These are phyloP conservation scores for Sutorius australiensis DNA, from an alignment of 768 basidiomycete species.

Conservation along the genomic window DNA sequence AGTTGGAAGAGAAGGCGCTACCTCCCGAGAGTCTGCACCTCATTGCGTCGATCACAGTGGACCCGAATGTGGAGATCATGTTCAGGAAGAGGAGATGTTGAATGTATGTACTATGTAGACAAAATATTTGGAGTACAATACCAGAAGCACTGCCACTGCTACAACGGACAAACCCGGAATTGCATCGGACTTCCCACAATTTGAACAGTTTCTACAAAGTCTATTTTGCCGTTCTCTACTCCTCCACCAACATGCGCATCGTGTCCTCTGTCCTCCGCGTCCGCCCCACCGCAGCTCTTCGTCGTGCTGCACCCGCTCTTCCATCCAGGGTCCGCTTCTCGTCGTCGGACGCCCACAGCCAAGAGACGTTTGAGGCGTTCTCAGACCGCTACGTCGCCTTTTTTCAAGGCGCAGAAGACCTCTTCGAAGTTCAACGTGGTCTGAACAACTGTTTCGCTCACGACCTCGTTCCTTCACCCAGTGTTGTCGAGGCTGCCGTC, in stretches of 20 bases:
- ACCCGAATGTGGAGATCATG: not conserved
- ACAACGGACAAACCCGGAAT: slow-evolving; percentile 19
- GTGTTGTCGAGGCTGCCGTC: slow-evolving; percentile 83
- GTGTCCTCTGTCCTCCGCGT: slow-evolving; percentile 62
- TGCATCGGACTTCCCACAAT: slow-evolving; percentile 10
- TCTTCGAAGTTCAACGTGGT: slow-evolving; percentile 98
- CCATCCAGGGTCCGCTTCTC: slow-evolving; percentile 28
- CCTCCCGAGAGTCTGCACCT: not conserved
- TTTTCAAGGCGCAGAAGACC: slow-evolving; percentile 89
- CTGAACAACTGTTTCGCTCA: slow-evolving; percentile 99
- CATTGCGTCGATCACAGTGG: not conserved
- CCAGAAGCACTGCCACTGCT: slow-evolving; percentile 21
- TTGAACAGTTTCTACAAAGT: not conserved
- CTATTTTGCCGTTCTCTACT: not conserved
- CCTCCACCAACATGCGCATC: slow-evolving; percentile 49
- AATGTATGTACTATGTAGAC: too few species aligned
- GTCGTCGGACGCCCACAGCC: slow-evolving; percentile 62
- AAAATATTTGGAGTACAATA: too few species aligned
- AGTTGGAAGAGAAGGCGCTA: not conserved
- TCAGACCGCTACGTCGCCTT: slow-evolving; percentile 91
- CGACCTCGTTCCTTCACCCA: slow-evolving; percentile 85
- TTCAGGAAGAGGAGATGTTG: not conserved
- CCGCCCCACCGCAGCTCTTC: slow-evolving; percentile 43
- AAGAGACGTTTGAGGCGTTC: slow-evolving; percentile 93
- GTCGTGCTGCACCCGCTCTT: slow-evolving; percentile 47